Evolutionary conservation across 805 yeast genomes (phyloP).

Genomic region (Saturnispora besseyi): DNA sequence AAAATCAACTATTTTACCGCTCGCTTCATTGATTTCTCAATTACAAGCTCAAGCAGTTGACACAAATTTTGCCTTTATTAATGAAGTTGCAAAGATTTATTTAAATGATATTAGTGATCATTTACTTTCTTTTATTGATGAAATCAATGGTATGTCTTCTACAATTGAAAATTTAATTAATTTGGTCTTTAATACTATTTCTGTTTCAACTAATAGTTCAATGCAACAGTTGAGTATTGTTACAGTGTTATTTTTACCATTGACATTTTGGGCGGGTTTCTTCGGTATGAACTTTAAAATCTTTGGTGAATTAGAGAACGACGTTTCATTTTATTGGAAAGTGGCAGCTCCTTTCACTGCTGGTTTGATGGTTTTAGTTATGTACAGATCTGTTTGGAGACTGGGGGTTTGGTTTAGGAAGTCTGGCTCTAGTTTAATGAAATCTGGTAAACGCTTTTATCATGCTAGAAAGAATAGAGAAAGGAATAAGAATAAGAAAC

Average conservation of each 20-base stretch:
- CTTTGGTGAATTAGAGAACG: conserved; percentile 32
- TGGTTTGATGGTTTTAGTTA: conserved; percentile 29
- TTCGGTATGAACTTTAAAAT: conserved; percentile 46
- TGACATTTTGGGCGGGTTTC: conserved; percentile 54
- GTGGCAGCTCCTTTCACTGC: conserved; percentile 35
- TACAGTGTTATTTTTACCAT: conserved; percentile 49
- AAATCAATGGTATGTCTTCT: conserved; percentile 44
- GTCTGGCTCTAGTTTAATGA: neutral
- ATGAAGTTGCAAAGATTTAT: conserved; percentile 39
- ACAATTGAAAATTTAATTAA: conserved; percentile 43
- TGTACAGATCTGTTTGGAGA: conserved; percentile 23
- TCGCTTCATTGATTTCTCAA: conserved; percentile 38
- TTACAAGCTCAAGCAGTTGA: conserved; percentile 32
- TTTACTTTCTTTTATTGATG: conserved; percentile 41
- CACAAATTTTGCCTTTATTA: conserved; percentile 21
- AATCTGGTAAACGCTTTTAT: neutral
- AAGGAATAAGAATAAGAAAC: neutral
- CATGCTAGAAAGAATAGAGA: neutral
- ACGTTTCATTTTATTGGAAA: conserved; percentile 39
- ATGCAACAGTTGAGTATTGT: conserved; percentile 46
- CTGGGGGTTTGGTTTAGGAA: neutral
- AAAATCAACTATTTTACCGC: conserved; percentile 38
- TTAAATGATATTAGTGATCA: conserved; percentile 52
- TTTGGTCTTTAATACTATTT: conserved; percentile 48
- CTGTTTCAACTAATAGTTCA: conserved; percentile 46